Conservation (phyloP, 768 basidiomycete species). For the Melanogaster broomeanus region DNA sequence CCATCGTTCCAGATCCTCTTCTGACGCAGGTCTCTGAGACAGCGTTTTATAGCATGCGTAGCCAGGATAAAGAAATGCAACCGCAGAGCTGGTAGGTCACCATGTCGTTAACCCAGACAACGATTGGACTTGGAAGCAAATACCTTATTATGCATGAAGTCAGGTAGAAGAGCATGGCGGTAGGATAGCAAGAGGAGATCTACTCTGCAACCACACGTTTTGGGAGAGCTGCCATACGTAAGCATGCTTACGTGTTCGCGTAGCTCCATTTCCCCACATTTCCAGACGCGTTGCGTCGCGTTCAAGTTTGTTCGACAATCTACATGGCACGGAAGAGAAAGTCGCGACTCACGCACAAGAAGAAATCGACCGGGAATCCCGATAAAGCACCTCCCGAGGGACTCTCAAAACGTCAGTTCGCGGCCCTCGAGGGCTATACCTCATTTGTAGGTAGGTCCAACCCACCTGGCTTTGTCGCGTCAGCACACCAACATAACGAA, state of each 20-base stretch:
- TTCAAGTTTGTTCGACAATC: too few relatives aligned
- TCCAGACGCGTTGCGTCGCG: constrained; percentile 28
- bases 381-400: not conserved
- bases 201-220: constrained; percentile 14
- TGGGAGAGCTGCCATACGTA: not conserved
- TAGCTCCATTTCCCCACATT: constrained; percentile 25
- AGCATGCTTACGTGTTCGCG: constrained; percentile 24
- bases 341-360: constrained; percentile 17
- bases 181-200: constrained; percentile 1
- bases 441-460: constrained; percentile 20
- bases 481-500: not conserved
- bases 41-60: constrained; percentile 98
- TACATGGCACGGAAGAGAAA: constrained; percentile 28
- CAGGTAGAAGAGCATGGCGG: constrained; percentile 44
- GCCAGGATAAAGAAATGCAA: constrained; percentile 87
- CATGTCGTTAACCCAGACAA: not conserved
- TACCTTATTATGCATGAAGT: constrained; percentile 44
- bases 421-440: constrained; percentile 4
- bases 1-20: constrained; percentile 89
- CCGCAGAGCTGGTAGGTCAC: constrained; percentile 50
- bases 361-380: not conserved
- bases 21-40: constrained; percentile 81
- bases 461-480: not conserved
- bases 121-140: constrained; percentile 35
- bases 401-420: constrained; percentile 15